phyloP scores from a whole-genome alignment of 2,329 filamentous ascomycete genomes.

The Thelonectria blattea region DNA sequence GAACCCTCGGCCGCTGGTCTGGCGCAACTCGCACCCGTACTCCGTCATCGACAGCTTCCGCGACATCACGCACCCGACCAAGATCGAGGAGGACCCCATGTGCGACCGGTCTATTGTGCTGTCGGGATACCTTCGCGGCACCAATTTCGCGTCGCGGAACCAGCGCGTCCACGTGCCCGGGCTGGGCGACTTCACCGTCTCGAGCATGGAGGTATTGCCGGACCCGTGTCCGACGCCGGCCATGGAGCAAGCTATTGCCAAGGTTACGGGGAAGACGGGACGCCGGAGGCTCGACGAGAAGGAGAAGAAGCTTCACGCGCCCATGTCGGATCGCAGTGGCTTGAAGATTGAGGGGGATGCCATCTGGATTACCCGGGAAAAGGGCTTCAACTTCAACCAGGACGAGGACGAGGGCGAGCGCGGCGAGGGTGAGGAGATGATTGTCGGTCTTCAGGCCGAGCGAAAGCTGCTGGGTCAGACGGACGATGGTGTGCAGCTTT shows the following conservation, averaged over 20 bases:
- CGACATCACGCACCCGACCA: constrained; percentile 91
- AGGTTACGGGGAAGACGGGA: constrained; percentile 81
- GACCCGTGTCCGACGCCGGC: constrained; percentile 95
- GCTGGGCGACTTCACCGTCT: constrained; percentile 85
- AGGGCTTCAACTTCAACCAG: constrained; percentile 76
- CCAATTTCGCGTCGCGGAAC: constrained; percentile 86
- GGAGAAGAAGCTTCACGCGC: constrained; percentile 93
- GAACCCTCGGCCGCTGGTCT: constrained; percentile 93
- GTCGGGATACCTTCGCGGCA: constrained; percentile 92
- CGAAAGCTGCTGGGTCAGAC: constrained; percentile 81
- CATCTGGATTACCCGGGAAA: constrained; percentile 81
- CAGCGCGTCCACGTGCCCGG: constrained; percentile 92
- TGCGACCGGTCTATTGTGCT: constrained; percentile 91
- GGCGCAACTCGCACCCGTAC: constrained; percentile 96
- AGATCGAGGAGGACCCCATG: constrained; percentile 85
- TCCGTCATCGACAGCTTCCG: constrained; percentile 91
- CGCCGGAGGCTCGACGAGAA: constrained; percentile 89
- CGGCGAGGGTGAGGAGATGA: constrained; percentile 94
- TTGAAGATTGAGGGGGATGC: constrained; percentile 96
- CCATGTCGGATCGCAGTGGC: constrained; percentile 97
- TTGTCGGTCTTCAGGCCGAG: constrained; percentile 86
- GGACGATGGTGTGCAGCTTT: constrained; percentile 83
- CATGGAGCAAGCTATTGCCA: constrained; percentile 86
- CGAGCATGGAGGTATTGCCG: constrained; percentile 83
- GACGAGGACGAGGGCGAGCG: constrained; percentile 74